phyloP scores from a whole-genome alignment of 2,329 filamentous ascomycete species.

The Cladosporium sp. region DNA sequence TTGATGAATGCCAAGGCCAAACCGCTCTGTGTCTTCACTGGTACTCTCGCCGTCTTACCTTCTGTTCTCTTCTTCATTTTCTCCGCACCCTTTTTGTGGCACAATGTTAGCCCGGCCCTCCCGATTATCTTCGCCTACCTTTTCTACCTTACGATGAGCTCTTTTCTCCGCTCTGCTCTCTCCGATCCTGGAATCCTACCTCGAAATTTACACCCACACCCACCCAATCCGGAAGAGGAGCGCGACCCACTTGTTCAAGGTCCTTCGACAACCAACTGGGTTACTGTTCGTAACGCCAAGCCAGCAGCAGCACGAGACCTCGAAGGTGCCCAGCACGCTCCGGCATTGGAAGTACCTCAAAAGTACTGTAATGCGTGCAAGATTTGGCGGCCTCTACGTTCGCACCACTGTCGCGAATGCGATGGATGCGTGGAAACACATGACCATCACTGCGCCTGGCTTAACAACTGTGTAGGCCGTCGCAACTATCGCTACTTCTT shows the following conservation, averaged over 20 bases:
- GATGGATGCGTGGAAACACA: constrained; percentile 97
- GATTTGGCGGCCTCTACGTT: constrained; percentile 92
- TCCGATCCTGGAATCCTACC: constrained; percentile 92
- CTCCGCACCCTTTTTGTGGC: constrained; percentile 80
- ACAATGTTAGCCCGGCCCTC: constrained; percentile 77
- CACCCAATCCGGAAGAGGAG: constrained; percentile 65
- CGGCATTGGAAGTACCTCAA: constrained; percentile 91
- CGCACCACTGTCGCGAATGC: constrained; percentile 92
- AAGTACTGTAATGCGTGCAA: constrained; percentile 98
- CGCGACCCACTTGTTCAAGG: constrained; percentile 70
- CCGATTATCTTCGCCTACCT: constrained; percentile 86
- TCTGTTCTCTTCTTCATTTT: constrained; percentile 76
- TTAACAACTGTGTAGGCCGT: constrained; percentile 95
- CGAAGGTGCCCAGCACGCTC: constrained; percentile 30
- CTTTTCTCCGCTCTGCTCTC: constrained; percentile 85
- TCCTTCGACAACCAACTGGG: constrained; percentile 88
- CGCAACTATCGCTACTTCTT: constrained; percentile 99
- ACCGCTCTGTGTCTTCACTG: constrained; percentile 85
- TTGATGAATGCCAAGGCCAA: constrained; percentile 81
- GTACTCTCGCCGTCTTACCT: constrained; percentile 71
- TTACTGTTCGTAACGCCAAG: constrained; percentile 54
- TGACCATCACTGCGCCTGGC: constrained; percentile 97
- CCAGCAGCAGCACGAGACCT: constrained; percentile 10
- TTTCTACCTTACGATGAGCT: constrained; percentile 85
- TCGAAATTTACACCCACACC: constrained; percentile 83